Conservation (phyloP, 768 basidiomycete species). For the Hypholoma sublateritium region DNA sequence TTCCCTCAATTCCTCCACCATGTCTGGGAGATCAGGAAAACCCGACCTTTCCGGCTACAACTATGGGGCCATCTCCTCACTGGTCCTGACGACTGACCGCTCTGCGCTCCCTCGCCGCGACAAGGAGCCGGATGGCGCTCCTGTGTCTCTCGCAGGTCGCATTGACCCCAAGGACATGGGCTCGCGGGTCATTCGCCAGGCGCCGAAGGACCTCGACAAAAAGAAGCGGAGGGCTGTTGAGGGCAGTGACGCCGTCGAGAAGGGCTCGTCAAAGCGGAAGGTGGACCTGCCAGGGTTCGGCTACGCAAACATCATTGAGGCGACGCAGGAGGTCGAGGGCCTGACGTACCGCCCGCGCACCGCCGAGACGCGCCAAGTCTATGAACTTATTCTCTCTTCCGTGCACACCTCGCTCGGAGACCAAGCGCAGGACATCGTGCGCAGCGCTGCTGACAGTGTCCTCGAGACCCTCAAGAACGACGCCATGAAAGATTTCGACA, state of each 20-base stretch:
- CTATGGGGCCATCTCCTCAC: conserved; percentile 92
- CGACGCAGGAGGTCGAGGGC: conserved; percentile 91
- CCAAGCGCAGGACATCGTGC: conserved; percentile 93
- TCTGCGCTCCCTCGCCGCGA: conserved; percentile 81
- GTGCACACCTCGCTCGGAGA: conserved; percentile 88
- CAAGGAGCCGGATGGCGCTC: conserved; percentile 96
- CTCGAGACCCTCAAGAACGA: conserved; percentile 89
- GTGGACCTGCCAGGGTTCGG: conserved; percentile 70
- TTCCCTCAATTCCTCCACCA: neutral
- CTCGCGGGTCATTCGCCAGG: conserved; percentile 78
- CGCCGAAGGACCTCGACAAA: conserved; percentile 87
- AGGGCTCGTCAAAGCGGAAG: conserved; percentile 53
- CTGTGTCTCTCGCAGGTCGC: conserved; percentile 87
- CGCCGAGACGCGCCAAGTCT: conserved; percentile 91
- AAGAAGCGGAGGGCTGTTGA: conserved; percentile 86
- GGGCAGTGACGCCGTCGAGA: conserved; percentile 56
- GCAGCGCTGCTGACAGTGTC: conserved; percentile 92
- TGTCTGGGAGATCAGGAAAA: conserved; percentile 34
- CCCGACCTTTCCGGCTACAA: conserved; percentile 91
- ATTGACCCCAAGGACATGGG: conserved; percentile 94
- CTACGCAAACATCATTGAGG: conserved; percentile 90
- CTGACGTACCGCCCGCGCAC: conserved; percentile 91
- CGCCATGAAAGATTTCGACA: conserved; percentile 91
- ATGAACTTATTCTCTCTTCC: conserved; percentile 83
- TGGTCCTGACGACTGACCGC: conserved; percentile 91